Base-by-base conservation (phyloP, 257 asterid genomes). In the Ehretia macrophylla region DNA sequence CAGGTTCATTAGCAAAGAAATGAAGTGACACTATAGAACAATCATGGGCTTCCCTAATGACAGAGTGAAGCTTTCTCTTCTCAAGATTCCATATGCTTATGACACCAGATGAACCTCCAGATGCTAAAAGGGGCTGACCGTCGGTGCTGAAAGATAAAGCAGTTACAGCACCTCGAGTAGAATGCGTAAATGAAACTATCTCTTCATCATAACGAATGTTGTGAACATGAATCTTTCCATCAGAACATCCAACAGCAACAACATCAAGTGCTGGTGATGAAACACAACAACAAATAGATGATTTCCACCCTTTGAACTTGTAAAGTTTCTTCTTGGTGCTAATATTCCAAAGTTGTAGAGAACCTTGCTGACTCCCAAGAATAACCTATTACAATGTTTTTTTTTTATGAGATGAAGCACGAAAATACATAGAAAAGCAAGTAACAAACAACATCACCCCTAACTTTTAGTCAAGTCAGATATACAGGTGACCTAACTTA, bases 181-280 rank as follows among this genome's bases (percentile, higher is more conserved):
- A 92, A 62, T 92, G 85, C 65, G 80, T 67, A 66, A 92, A 92
- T 11, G 91, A 74, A 51, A 86, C 87, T 32, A 92, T 44, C 72
- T 88, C 95, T 78, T 84, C 90, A 70, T 86, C 95, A 51, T 77
- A 84, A 55, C 75, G 79, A 70, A 92, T 79, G 73, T 92, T 92
- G 68, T 86, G 94, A 49, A 92, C 85, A 40, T 84, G 93, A 81
- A 92, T 81, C 70, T 78, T 86, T 61, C 98, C 98, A 78, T 92
- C 95, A 12, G 90, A 80, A 60, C 95, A 85, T 47, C 95, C 98
- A 63, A 84, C 74, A 21, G 95, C 95, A 64, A 88, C 70, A 79
- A 92, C 96, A 81, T 92, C 95, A 20, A 88, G 76, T 13, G 98
- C 98, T 4, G 98, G 97, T 5, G 98, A 92, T 10, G 93, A 75